Base-by-base conservation (phyloP, 306 rosid genomes). In the Pueraria montana region DNA sequence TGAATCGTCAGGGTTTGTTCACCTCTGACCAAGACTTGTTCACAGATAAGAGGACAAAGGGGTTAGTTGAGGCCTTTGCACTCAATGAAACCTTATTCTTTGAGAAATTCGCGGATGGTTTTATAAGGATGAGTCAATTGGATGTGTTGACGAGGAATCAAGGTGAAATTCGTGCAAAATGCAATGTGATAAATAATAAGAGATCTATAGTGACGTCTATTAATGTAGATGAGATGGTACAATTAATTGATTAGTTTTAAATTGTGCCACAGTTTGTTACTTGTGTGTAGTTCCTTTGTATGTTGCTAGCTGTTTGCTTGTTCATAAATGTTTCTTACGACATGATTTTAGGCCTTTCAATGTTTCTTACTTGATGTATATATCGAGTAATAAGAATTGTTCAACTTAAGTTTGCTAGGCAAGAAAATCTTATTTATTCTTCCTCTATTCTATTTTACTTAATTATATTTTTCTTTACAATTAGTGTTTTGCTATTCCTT, bases 151-250 rank as follows among this genome's bases (percentile, higher is more conserved):
- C 63, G 0, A 30, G 63, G 0, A 49, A 50, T 30, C 46, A 72
- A 49, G 77, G 77, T 49, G 77, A 72, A 17, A 11, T 72, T 72
- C 77, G 77, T 27, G 62, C 77, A 0, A 72, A 72, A 32, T 72
- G 77, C 42, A 50, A 72, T 49, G 27, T 32, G 1, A 18, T 72
- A 32, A 72, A 72, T 6, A 11, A 72, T 30, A 17, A 50, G 27
- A 42, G 5, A 20, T 5, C 11, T 20, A 6, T 42, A 12, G 23
- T 30, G 45, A 16, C 11, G 0, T 32, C 45, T 14, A 7, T 32
- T 16, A 38, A 38, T 38, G 43, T 16, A 20, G 70, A 64, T 32
- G 23, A 32, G 23, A 16, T 30, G 34, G 20, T 64, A 64, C 45
- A 64, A 9, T 10, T 68, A 67, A 9, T 23, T 2, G 0, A 67